A percentile compares a stretch with the other conserved stretches of the same genome.
These are phyloP conservation scores for Komagataella ulmi DNA, from an alignment of 805 yeast genomes.

Conservation along the genomic window DNA sequence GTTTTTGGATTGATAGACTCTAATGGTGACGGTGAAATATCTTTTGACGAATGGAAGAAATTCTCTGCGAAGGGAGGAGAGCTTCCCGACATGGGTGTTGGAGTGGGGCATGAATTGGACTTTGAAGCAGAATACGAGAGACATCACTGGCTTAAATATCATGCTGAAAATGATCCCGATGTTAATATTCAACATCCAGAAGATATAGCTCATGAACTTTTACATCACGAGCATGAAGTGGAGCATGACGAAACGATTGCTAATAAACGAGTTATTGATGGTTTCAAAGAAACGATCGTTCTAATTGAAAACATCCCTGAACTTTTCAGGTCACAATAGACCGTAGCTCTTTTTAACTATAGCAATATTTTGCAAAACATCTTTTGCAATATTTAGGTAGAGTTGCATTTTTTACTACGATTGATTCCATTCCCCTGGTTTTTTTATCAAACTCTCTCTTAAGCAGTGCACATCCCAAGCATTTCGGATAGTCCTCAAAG, in stretches of 20 bases:
- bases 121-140: conserved; percentile 89
- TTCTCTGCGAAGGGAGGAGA: conserved; percentile 51
- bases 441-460: conserved; percentile 37
- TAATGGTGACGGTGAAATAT: conserved; percentile 50
- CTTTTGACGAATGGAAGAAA: conserved; percentile 55
- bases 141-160: conserved; percentile 86
- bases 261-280: conserved; percentile 4
- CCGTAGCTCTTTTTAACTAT: conserved; percentile 11
- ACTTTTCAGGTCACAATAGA: conserved; percentile 5
- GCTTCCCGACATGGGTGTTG: conserved; percentile 86
- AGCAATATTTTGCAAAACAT: conserved; percentile 18
- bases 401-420: conserved; percentile 3
- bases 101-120: conserved; percentile 90
- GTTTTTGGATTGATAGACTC: conserved; percentile 52
- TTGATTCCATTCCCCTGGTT: conserved; percentile 4
- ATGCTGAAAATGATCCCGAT: conserved; percentile 69
- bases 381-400: conserved; percentile 2
- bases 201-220: conserved; percentile 76
- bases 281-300: conserved; percentile 7
- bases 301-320: conserved; percentile 10
- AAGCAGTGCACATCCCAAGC: conserved; percentile 44
- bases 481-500: conserved; percentile 23
- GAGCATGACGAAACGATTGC: conserved; percentile 28
- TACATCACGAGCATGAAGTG: conserved; percentile 78
- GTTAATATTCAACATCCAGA: conserved; percentile 72